Evolutionary conservation across 1,284 basidiomycete genomes (phyloP).

Genomic region (Tylopilus sp.): DNA sequence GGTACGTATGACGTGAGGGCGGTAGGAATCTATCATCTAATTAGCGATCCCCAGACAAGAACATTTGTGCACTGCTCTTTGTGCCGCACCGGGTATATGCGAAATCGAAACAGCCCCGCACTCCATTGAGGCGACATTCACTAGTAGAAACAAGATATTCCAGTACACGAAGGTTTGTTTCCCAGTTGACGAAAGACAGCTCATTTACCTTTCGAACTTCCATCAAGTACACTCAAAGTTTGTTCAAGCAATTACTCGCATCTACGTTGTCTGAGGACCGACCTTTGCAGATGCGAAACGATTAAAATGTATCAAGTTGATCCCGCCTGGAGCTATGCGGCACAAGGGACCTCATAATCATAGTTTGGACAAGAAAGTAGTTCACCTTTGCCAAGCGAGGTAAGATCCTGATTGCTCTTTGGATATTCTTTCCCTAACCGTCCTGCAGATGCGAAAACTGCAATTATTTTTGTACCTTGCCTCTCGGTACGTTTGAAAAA

Average conservation of each 20-base stretch:
- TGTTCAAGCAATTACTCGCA: not conserved
- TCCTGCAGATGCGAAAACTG: constrained; percentile 61
- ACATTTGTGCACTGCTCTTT: constrained; percentile 58
- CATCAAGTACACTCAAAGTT: constrained; percentile 24
- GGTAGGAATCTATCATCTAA: not conserved
- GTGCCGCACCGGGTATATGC: constrained; percentile 61
- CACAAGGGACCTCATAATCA: constrained; percentile 65
- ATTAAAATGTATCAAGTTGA: constrained; percentile 57
- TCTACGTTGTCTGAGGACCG: not conserved
- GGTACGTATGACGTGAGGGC: constrained; percentile 49
- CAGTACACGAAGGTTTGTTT: constrained; percentile 59
- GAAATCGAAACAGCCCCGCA: constrained; percentile 68
- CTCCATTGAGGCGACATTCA: constrained; percentile 68
- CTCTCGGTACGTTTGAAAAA: constrained; percentile 53
- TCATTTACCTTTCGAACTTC: not conserved
- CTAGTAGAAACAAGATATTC: constrained; percentile 57
- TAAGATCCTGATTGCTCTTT: constrained; percentile 28
- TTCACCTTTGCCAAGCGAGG: constrained; percentile 64
- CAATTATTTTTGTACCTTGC: constrained; percentile 69
- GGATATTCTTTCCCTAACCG: not conserved
- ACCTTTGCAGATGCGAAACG: constrained; percentile 55
- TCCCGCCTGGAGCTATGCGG: constrained; percentile 52
- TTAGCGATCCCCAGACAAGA: constrained; percentile 51
- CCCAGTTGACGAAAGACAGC: not conserved
- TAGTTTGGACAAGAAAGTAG: constrained; percentile 50